These are phyloP conservation scores for Candida sp. DNA, from an alignment of 1,139 yeast species.

Conservation along the genomic window DNA sequence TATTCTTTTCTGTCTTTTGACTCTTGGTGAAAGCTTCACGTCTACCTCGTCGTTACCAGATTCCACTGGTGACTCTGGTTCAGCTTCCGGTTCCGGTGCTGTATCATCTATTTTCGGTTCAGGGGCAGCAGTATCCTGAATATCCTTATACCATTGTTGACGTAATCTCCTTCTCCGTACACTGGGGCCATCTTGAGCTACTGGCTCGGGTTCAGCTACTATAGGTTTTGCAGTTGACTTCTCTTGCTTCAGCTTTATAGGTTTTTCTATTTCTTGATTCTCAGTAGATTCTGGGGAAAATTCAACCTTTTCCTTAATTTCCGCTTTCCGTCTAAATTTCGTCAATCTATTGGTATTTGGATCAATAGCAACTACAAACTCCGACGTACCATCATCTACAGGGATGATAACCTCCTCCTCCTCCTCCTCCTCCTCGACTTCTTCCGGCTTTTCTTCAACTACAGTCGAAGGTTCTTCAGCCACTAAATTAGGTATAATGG, in stretches of 20 bases:
- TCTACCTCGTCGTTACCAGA: slow-evolving; percentile 4
- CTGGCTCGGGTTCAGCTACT: background rate
- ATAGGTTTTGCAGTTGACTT: background rate
- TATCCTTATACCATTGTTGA: background rate
- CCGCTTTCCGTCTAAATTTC: slow-evolving; percentile 15
- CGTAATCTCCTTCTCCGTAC: background rate
- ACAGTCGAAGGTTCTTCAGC: slow-evolving; percentile 4
- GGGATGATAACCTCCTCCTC: slow-evolving; percentile 5
- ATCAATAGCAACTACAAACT: slow-evolving; percentile 31
- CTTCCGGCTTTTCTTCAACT: slow-evolving; percentile 1
- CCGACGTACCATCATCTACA: slow-evolving; percentile 7
- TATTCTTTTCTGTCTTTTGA: slow-evolving; percentile 7
- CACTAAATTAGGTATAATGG: slow-evolving; percentile 3
- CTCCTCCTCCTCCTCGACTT: background rate
- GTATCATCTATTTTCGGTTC: background rate
- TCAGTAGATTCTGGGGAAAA: background rate
- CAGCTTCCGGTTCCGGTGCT: slow-evolving; percentile 12
- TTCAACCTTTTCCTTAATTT: background rate
- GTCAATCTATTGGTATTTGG: slow-evolving; percentile 25
- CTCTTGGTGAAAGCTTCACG: slow-evolving; percentile 6
- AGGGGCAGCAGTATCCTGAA: background rate
- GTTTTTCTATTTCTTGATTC: slow-evolving; percentile 1
- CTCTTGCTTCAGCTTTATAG: background rate
- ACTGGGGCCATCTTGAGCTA: background rate
- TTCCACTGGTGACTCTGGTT: slow-evolving; percentile 7